phyloP scores from a whole-genome alignment of 2,329 filamentous ascomycete species.

The Colletotrichum chlorophyti region DNA sequence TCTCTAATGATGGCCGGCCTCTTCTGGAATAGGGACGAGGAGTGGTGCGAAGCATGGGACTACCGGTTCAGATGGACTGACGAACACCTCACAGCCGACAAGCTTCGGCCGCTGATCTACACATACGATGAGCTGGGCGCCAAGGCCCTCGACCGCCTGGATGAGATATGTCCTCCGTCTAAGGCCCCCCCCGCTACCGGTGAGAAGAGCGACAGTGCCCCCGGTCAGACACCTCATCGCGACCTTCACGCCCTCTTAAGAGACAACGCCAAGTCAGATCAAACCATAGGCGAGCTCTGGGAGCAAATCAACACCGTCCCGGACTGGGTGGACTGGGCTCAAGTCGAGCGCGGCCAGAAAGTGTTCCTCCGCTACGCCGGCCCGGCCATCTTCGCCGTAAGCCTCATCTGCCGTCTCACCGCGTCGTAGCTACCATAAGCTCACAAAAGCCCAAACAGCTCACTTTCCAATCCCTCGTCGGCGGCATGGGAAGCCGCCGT shows the following conservation, averaged over 20 bases:
- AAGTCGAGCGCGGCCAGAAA: conserved; percentile 76
- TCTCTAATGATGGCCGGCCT: conserved; percentile 17
- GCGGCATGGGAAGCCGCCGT: conserved; percentile 75
- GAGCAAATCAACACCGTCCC: conserved; percentile 70
- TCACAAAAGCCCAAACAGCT: conserved; percentile 44
- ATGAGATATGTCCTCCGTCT: conserved; percentile 61
- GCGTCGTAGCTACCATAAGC: conserved; percentile 36
- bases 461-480: conserved; percentile 70
- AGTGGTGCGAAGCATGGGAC: conserved; percentile 56
- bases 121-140: conserved; percentile 74
- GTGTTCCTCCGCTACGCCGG: conserved; percentile 80
- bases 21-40: conserved; percentile 23
- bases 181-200: conserved; percentile 35
- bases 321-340: conserved; percentile 79
- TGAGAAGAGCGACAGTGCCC: conserved; percentile 40
- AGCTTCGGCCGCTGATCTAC: conserved; percentile 66
- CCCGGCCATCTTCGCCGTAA: conserved; percentile 65
- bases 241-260: conserved; percentile 70
- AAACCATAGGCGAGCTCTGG: conserved; percentile 66
- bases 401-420: conserved; percentile 21
- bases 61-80: conserved; percentile 74
- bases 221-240: conserved; percentile 43
- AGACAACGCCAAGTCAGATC: conserved; percentile 63
- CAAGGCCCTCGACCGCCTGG: conserved; percentile 68
- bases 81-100: conserved; percentile 65